Base-by-base conservation (phyloP, 2,329 filamentous ascomycete species). In the Fusarium denticulatum region DNA sequence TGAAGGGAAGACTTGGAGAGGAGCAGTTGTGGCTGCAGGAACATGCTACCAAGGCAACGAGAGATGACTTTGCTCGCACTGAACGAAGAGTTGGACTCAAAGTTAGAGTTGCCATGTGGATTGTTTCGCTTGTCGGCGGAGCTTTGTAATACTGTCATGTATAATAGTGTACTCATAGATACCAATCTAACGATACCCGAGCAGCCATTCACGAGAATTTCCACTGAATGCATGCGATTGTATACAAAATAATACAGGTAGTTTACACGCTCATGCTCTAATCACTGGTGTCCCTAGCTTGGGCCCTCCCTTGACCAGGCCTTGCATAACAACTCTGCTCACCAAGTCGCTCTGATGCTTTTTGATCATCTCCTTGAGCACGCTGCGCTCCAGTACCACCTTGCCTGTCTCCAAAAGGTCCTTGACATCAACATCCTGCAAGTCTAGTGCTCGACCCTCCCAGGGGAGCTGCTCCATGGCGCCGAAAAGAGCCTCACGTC, bases 341-440 rank as follows among this genome's bases (percentile, higher is more conserved):
- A 86, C 81, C 67, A 93, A 79, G 81, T 94, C 92, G 79, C 88
- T 92, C 85, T 92, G 88, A 79, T 97, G 95, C 74, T 87, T 84
- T 80, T 86, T 83, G 78, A 98, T 88, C 80, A 98, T 90, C 81
- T 89, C 88, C 81, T 91, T 88, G 79, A 99, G 86, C 40, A 96
- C 96, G 46, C 86, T 84, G 81, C 93, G 90, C 88, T 99, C 96
- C 78, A 99, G 90, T 68, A 99, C 91, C 69, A 99, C 86, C 78
- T 95, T 91, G 60, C 93, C 93, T 60, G 92, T 91, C 85, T 96
- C 94, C 75, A 99, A 84, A 73, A 99, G 83, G 81, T 98, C 94
- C 88, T 98, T 99, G 71, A 99, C 94, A 83, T 98, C 96, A 40
- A 99, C 94, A 71, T 97, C 93, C n/a, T 88, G 85, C 67, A 92